A percentile compares a stretch with the other conserved stretches of the same genome.
Evolutionary conservation across 1,284 basidiomycete genomes (phyloP).

Genomic region (Trametes pubescens): DNA sequence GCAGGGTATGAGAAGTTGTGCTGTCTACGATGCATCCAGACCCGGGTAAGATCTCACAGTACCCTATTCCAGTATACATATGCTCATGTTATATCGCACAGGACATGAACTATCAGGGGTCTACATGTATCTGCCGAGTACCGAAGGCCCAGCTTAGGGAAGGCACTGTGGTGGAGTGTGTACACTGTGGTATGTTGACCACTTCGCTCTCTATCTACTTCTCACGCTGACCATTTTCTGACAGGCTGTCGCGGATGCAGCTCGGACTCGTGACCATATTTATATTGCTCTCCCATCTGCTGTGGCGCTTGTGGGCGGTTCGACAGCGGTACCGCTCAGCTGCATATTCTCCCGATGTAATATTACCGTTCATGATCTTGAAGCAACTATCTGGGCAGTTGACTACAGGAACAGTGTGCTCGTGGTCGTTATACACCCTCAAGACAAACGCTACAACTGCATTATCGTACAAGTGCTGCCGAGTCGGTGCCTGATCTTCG

Average conservation of each 20-base stretch:
- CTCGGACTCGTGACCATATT: conserved; percentile 33
- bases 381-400: neutral
- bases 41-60: conserved; percentile 59
- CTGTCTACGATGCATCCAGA: conserved; percentile 97
- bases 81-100: conserved; percentile 41
- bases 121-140: conserved; percentile 98
- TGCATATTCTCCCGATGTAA: neutral
- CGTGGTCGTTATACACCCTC: too few relatives aligned
- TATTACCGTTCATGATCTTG: neutral
- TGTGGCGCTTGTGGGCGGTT: conserved; percentile 4
- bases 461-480: too few relatives aligned
- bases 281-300: conserved; percentile 9
- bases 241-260: conserved; percentile 38
- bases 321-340: neutral
- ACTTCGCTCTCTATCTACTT: neutral
- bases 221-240: conserved; percentile 2
- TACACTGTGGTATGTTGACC: conserved; percentile 86
- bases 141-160: conserved; percentile 93
- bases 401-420: neutral
- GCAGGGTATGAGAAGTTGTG: conserved; percentile 98
- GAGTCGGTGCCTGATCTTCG: neutral
- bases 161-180: conserved; percentile 96
- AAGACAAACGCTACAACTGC: too few relatives aligned
- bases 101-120: conserved; percentile 99
- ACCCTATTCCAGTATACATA: neutral